Base-by-base conservation (phyloP, 2,329 filamentous ascomycete genomes). In the Botrytis fragariae region DNA sequence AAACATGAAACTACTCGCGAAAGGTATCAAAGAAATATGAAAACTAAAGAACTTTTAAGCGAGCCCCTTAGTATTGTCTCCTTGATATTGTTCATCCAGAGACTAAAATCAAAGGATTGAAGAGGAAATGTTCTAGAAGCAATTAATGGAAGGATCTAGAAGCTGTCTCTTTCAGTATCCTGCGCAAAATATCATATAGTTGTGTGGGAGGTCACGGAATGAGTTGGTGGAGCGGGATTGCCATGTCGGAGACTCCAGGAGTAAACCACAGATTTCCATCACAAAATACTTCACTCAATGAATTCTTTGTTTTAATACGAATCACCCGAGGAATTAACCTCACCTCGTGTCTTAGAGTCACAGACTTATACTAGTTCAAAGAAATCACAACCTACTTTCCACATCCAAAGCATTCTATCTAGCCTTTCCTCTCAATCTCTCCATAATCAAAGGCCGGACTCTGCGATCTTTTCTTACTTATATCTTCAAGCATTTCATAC, bases 1-100 rank as follows among this genome's bases (percentile, higher is more conserved):
- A 39, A 39, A 12, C 35, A 29, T 29, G 16, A 9, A 54, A 22
- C 7, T 54, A 29, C 35, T 29, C 35, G 35, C 35, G 25, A 68
- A 68, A 57, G 16, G 9, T 22, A 42, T 68, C 35, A 68, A 68
- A 68, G 64, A 29, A 42, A 29, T 4, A 14, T 22, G 32, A 54
- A 22, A 45, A n/a, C 35, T 5, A 42, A 42, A 68, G n/a, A n/a
- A 32, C 32, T 16, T 32, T 54, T 68, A 68, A 68, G 64, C 64
- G 64, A 68, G 25, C 35, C 64, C 64, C 64, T 68, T 68, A 57
- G 64, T 68, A 68, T 68, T 68, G 64, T 68, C 48, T 32, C n/a
- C 65, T 69, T 69, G 44, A 57, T 16, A 69, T 69, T 69, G 65
- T 69, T 69, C 35, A 10, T 44, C 12, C 12, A 25, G 48, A 2